phyloP scores from a whole-genome alignment of 2,329 filamentous ascomycete species.

The Fusarium piperis region DNA sequence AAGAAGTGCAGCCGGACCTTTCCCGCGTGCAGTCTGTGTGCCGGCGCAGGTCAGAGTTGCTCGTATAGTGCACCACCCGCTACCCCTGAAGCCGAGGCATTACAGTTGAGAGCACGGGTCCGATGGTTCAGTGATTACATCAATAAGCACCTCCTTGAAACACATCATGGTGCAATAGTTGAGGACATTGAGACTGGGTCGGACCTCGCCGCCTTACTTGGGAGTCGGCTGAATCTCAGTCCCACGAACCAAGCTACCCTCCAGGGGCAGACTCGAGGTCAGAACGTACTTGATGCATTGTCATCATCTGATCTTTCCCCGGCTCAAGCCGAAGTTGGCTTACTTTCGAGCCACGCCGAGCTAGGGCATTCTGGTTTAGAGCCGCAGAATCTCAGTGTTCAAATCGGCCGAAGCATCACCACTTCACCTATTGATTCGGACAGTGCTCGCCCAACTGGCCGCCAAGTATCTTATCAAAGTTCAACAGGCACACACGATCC shows the following conservation, averaged over 20 bases:
- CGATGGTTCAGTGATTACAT: slow-evolving; percentile 35
- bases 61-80: slow-evolving; percentile 40
- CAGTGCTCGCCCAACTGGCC: not conserved
- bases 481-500: not conserved
- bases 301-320: not conserved
- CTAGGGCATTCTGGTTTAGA: not conserved
- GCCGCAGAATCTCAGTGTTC: not conserved
- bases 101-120: not conserved
- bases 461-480: not conserved
- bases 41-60: slow-evolving; percentile 48
- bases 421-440: not conserved
- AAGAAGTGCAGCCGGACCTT: slow-evolving; percentile 53
- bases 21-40: slow-evolving; percentile 48
- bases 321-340: not conserved
- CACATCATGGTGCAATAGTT: slow-evolving; percentile 23
- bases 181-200: slow-evolving; percentile 46
- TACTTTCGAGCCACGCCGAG: not conserved
- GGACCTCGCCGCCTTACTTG: slow-evolving; percentile 25
- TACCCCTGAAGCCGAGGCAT: slow-evolving; percentile 21
- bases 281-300: not conserved
- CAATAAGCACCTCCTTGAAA: slow-evolving; percentile 42
- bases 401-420: not conserved
- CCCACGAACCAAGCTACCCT: not conserved
- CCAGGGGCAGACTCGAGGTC: not conserved
- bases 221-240: not conserved